Percentiles rank a stretch among this genome's conserved stretches.
phyloP scores from a whole-genome alignment of 768 basidiomycete genomes.

The Trametes meyenii region DNA sequence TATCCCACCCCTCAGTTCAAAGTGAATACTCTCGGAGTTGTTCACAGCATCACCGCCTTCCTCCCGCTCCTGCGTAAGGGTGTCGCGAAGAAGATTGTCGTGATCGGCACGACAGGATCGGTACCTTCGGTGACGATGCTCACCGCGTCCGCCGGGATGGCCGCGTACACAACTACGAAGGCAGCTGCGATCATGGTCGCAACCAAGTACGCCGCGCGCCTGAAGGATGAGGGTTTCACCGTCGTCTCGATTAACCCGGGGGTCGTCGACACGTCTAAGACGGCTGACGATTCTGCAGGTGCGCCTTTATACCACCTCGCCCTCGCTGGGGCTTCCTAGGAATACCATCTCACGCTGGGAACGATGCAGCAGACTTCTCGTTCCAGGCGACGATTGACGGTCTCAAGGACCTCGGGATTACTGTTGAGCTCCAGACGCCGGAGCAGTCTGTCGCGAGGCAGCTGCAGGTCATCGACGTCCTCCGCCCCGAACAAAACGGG shows the following conservation, averaged over 20 bases:
- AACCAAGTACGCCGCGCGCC: conserved; percentile 9
- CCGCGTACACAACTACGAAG: conserved; percentile 4
- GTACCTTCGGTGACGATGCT: conserved; percentile 32
- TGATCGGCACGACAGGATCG: conserved; percentile 35
- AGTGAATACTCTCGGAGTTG: conserved; percentile 40
- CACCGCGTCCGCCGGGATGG: conserved; percentile 1
- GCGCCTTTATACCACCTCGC: background rate
- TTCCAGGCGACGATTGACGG: conserved; percentile 8
- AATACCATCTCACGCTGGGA: no score
- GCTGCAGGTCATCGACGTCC: conserved; percentile 3
- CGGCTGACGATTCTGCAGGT: background rate
- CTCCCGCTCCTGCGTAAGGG: conserved; percentile 41
- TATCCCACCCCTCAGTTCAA: conserved; percentile 29
- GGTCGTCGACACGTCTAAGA: conserved; percentile 3
- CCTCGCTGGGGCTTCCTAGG: background rate
- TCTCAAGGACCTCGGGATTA: background rate
- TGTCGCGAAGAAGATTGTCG: conserved; percentile 38
- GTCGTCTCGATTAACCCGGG: conserved; percentile 6
- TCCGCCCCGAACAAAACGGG: conserved; percentile 7
- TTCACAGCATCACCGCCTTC: conserved; percentile 40
- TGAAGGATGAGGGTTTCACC: conserved; percentile 8
- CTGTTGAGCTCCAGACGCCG: conserved; percentile 7
- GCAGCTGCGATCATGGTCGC: conserved; percentile 4
- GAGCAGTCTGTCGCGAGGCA: conserved; percentile 14
- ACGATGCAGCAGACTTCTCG: background rate